Percentiles rank a stretch among this genome's conserved stretches.
phyloP scores from a whole-genome alignment of 352 stramenopile species.

The Pilasporangium apinafurcum region DNA sequence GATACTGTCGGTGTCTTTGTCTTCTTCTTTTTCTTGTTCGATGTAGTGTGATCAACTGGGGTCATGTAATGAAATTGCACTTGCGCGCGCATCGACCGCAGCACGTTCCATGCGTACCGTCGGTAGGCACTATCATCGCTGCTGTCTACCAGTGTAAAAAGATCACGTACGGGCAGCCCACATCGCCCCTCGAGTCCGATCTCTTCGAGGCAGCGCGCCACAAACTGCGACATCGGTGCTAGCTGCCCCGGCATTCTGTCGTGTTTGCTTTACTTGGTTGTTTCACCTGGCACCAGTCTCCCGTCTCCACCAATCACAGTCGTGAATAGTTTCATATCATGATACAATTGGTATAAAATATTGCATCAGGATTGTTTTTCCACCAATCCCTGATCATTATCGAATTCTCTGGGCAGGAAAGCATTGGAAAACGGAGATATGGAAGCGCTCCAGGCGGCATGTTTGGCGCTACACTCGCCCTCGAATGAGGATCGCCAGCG shows the following conservation, averaged over 20 bases:
- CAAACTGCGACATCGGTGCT: constrained; percentile 54
- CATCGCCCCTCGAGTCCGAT: constrained; percentile 74
- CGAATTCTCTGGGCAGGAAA: not conserved
- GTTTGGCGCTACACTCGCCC: constrained; percentile 60
- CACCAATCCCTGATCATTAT: constrained; percentile 6
- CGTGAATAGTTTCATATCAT: not conserved
- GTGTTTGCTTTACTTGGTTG: not conserved
- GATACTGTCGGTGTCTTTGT: not conserved
- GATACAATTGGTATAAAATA: no score
- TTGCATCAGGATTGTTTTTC: no score
- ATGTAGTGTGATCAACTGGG: not conserved
- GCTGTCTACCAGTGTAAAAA: constrained; percentile 58
- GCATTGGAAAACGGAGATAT: constrained; percentile 14
- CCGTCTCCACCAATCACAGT: not conserved
- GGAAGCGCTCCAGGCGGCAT: constrained; percentile 61
- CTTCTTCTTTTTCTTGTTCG: constrained; percentile 6
- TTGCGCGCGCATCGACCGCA: constrained; percentile 47
- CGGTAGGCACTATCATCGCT: constrained; percentile 45
- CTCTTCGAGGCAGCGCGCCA: constrained; percentile 75
- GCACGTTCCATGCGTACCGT: constrained; percentile 52
- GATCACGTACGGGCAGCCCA: constrained; percentile 45
- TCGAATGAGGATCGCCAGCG: constrained; percentile 44
- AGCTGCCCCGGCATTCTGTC: constrained; percentile 10
- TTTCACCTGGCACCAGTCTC: not conserved
- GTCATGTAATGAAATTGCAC: constrained; percentile 67